phyloP scores from a whole-genome alignment of 192 early-diverging fungal genomes.

The Mortierella claussenii region DNA sequence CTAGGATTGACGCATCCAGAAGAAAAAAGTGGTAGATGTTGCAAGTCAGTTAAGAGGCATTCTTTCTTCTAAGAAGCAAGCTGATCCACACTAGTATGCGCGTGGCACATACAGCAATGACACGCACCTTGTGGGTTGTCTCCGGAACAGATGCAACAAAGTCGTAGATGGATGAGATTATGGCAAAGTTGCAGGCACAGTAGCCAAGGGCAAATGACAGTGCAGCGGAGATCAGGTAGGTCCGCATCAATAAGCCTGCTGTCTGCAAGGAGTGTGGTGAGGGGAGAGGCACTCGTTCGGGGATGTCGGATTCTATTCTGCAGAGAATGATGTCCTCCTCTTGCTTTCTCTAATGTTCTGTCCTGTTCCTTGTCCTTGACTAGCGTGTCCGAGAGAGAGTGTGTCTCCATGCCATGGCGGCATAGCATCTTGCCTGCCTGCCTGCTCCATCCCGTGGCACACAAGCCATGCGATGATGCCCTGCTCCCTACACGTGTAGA shows the following conservation, averaged over 20 bases:
- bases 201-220: conserved; percentile 51
- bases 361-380: too few relatives aligned
- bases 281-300: too few relatives aligned
- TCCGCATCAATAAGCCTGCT: conserved; percentile 55
- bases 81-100: background rate
- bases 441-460: too few relatives aligned
- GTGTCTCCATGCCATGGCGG: too few relatives aligned
- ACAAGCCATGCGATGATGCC: background rate
- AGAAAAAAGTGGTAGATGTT: too few relatives aligned
- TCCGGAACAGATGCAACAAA: conserved; percentile 47
- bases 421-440: too few relatives aligned
- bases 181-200: conserved; percentile 50
- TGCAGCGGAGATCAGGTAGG: conserved; percentile 47
- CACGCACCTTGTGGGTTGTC: conserved; percentile 41
- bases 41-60: background rate
- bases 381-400: too few relatives aligned
- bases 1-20: conserved; percentile 13
- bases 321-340: too few relatives aligned
- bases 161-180: conserved; percentile 50
- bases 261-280: too few relatives aligned
- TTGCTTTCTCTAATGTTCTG: too few relatives aligned
- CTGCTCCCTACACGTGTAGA: conserved; percentile 1
- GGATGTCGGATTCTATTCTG: too few relatives aligned
- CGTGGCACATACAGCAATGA: background rate
- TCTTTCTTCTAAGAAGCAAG: background rate